These are phyloP conservation scores for Mariannaea elegans DNA, from an alignment of 2,329 filamentous ascomycete species.

Conservation along the genomic window DNA sequence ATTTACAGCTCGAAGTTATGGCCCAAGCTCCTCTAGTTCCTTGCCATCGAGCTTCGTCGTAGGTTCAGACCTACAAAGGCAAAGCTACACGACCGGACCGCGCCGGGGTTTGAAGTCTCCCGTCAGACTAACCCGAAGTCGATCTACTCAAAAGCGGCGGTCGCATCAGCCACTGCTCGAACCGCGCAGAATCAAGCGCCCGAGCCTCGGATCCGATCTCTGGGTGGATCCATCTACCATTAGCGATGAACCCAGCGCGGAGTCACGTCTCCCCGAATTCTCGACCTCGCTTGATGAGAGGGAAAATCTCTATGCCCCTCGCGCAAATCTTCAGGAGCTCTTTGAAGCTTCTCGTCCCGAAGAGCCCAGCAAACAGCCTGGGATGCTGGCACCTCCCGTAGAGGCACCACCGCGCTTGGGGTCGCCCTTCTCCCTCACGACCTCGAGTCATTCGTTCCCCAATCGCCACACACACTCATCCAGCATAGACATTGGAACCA, in stretches of 20 bases:
- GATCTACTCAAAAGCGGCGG: conserved; percentile 65
- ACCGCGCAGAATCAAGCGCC: conserved; percentile 59
- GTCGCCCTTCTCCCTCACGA: conserved; percentile 64
- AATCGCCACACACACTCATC: conserved; percentile 61
- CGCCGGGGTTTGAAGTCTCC: conserved; percentile 63
- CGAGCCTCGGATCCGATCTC: conserved; percentile 63
- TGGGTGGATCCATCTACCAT: conserved; percentile 56
- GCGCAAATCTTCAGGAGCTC: conserved; percentile 53
- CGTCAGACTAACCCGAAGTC: conserved; percentile 59
- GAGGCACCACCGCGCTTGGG: conserved; percentile 60
- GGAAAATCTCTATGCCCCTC: conserved; percentile 53
- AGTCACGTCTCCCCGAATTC: conserved; percentile 41
- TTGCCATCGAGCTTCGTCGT: conserved; percentile 51
- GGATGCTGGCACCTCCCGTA: conserved; percentile 41
- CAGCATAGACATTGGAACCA: conserved; percentile 54
- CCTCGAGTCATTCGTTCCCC: conserved; percentile 68
- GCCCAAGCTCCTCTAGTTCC: conserved; percentile 65
- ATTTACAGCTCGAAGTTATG: conserved; percentile 67
- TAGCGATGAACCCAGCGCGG: conserved; percentile 31
- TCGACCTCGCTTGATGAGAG: conserved; percentile 44
- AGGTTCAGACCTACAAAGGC: conserved; percentile 47
- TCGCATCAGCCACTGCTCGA: conserved; percentile 57
- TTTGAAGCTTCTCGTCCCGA: conserved; percentile 45
- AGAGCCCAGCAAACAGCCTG: conserved; percentile 18
- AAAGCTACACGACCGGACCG: conserved; percentile 59